Base-by-base conservation (phyloP, 371 early-diverging fungal genomes). In the Mucor indicus region DNA sequence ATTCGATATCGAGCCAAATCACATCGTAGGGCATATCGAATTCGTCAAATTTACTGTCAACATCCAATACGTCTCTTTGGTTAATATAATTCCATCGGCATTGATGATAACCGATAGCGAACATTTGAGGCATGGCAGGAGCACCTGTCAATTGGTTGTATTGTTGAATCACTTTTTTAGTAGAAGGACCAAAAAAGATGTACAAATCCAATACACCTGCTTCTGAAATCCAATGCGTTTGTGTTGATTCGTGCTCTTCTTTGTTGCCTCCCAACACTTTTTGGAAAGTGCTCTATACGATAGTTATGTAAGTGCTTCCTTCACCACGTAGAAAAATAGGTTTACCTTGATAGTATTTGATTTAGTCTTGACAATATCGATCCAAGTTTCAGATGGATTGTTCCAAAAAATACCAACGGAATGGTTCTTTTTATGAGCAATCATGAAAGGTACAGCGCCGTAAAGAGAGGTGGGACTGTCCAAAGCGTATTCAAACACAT, bases 331-430 rank as follows among this genome's bases (percentile, higher is more conserved):
- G n/a, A 10, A 30, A 35, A 6, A 22, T 1, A 23, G 1, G 25
- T n/a, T 6, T 48, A 64, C 72, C 47, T 69, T 51, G 35, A 35
- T 25, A 2, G 33, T 15, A 11, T 49, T 45, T 4, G 53, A 7
- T 21, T 63, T 58, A 11, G 51, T 36, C 52, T 83, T 90, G 33
- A 89, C 87, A 39, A 98, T 83, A 60, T 98, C 98, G 17, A 98
- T 80, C 98, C 98, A 98, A 36, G 94, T 97, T 57, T 98, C 98
- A 4, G 98, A 91, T 1, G 95, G 80, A 52, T 94, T 98, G 68
- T 95, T 69, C 88, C 90, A 93, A 45, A 96, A 86, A 0, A 92
- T 79, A 52, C 92, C 98, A 9, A 77, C 61, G 19, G 68, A 69
- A 10, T 66, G 65, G 15, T 83, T 79, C 32, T 75, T 69, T 32